phyloP scores from a whole-genome alignment of 176 grass and related monocot species.

The Zizania latifolia region DNA sequence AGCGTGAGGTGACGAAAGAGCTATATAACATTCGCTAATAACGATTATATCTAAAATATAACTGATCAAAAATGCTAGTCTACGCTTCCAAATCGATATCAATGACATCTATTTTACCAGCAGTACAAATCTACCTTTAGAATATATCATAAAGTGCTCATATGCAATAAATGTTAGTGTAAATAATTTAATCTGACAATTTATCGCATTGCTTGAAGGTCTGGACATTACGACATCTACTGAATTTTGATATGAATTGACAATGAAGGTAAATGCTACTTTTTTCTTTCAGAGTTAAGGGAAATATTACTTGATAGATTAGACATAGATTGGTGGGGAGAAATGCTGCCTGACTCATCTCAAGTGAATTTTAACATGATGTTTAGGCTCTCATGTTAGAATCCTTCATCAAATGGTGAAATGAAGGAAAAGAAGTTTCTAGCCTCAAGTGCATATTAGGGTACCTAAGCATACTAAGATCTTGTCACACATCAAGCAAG shows the following conservation, averaged over 20 bases:
- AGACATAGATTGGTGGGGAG: background rate
- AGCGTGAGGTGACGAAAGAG: too few relatives aligned
- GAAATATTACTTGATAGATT: background rate
- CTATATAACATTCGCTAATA: too few relatives aligned
- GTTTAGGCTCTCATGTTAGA: background rate
- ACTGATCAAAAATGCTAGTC: too few relatives aligned
- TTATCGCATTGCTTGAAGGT: background rate
- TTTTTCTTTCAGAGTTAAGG: background rate
- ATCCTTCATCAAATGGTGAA: background rate
- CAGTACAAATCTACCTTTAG: too few relatives aligned
- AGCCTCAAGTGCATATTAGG: background rate
- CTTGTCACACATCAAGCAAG: constrained; percentile 2
- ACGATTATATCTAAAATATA: too few relatives aligned
- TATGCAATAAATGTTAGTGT: background rate
- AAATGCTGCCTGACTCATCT: background rate
- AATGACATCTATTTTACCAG: too few relatives aligned
- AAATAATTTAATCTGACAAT: background rate
- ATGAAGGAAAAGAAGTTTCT: background rate
- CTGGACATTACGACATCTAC: background rate
- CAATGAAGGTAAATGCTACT: background rate
- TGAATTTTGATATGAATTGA: background rate
- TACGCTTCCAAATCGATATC: too few relatives aligned
- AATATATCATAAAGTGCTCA: too few relatives aligned
- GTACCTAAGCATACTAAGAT: background rate
- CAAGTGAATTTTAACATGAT: background rate